These are phyloP conservation scores for Colletotrichum melonis DNA, from an alignment of 2,329 filamentous ascomycete species.

Conservation along the genomic window DNA sequence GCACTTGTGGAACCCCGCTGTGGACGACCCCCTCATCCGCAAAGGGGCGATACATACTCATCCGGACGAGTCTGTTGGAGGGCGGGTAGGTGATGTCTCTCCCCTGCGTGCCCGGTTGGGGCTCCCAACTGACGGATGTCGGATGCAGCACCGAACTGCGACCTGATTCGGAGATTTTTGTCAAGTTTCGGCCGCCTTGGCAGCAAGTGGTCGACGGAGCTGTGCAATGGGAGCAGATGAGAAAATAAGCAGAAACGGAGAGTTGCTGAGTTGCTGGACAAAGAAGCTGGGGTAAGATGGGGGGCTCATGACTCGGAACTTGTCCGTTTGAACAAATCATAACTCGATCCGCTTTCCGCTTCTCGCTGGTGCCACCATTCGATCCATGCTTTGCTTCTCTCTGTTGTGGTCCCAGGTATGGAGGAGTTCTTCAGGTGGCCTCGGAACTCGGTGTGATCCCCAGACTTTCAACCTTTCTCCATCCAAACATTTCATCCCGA, in stretches of 20 bases:
- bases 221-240: slow-evolving; percentile 42
- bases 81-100: slow-evolving; percentile 39
- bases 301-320: slow-evolving; percentile 13
- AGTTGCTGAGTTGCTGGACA: not conserved
- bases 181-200: slow-evolving; percentile 43
- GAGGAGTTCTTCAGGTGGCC: not conserved
- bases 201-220: slow-evolving; percentile 36
- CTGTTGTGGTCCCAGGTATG: not conserved
- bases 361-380: not conserved
- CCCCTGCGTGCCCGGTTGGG: not conserved
- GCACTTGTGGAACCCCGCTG: slow-evolving; percentile 40
- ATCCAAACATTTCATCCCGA: slow-evolving; percentile 22
- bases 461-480: slow-evolving; percentile 7
- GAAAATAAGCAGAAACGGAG: slow-evolving; percentile 36
- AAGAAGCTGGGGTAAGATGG: not conserved
- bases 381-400: not conserved
- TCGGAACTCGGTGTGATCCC: slow-evolving; percentile 27
- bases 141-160: slow-evolving; percentile 36
- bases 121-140: slow-evolving; percentile 27
- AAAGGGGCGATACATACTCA: slow-evolving; percentile 39
- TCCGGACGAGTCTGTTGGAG: slow-evolving; percentile 40
- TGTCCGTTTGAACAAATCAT: slow-evolving; percentile 15
- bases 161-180: slow-evolving; percentile 41
- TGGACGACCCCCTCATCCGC: slow-evolving; percentile 43
- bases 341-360: slow-evolving; percentile 18